A percentile compares a stretch with the other conserved stretches of the same genome.
Evolutionary conservation across 2,329 filamentous ascomycete genomes (phyloP).

Genomic region (Rhinocladiella similis): DNA sequence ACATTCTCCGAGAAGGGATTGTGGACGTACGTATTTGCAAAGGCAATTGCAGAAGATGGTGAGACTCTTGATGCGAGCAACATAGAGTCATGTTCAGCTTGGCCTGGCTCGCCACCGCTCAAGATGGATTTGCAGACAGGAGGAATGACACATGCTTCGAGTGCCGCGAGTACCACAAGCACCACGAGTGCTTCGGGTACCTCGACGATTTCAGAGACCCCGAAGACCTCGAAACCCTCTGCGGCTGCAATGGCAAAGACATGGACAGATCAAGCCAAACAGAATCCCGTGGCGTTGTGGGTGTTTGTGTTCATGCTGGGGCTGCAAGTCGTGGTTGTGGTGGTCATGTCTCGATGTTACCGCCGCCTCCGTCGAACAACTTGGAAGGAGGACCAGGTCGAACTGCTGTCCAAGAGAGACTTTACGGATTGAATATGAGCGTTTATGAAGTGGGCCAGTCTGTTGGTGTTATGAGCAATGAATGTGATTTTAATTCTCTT

Average conservation of each 20-base stretch:
- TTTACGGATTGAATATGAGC: neutral
- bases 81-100: neutral
- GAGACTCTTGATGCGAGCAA: neutral
- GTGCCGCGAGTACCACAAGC: too few relatives aligned
- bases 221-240: too few relatives aligned
- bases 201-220: too few relatives aligned
- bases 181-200: too few relatives aligned
- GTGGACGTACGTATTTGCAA: slow-evolving; percentile 1
- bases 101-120: neutral
- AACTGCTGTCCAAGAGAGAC: neutral
- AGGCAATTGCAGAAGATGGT: slow-evolving; percentile 1
- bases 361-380: neutral
- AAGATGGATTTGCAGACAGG: too few relatives aligned
- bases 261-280: too few relatives aligned
- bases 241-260: too few relatives aligned
- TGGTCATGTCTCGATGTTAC: neutral
- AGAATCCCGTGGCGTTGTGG: neutral
- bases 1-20: slow-evolving; percentile 2
- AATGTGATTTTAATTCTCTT: neutral
- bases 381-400: neutral
- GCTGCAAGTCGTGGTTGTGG: neutral
- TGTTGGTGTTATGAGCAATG: neutral
- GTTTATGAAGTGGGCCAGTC: neutral
- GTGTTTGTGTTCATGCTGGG: neutral
- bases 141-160: too few relatives aligned